Evolutionary conservation across 495 filamentous ascomycete genomes (phyloP).

Genomic region (Annulohypoxylon moriforme): DNA sequence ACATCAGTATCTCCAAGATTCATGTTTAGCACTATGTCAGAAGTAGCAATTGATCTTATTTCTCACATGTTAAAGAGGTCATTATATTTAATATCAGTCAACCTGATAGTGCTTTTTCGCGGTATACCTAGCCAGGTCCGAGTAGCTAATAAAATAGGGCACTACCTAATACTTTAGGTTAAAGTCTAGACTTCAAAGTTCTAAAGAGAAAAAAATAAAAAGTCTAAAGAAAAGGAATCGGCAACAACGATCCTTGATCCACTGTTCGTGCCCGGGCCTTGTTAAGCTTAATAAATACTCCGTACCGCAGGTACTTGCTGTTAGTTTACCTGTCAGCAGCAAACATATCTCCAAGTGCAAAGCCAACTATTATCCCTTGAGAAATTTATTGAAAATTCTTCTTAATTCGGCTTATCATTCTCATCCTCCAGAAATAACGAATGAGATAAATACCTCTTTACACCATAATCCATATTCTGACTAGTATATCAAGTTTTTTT

Average conservation of each 20-base stretch:
- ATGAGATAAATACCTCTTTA: slow-evolving; percentile 34
- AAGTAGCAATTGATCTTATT: background rate
- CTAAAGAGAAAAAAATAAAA: background rate
- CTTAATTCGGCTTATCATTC: slow-evolving; percentile 9
- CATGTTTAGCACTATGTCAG: background rate
- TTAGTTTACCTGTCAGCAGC: slow-evolving; percentile 25
- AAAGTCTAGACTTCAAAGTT: background rate
- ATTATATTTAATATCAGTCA: background rate
- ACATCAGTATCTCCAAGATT: background rate
- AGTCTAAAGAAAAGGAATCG: background rate
- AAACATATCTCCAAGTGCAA: slow-evolving; percentile 1
- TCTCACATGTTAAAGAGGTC: background rate
- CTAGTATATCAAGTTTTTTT: background rate
- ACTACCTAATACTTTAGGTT: background rate
- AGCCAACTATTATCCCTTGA: slow-evolving; percentile 12
- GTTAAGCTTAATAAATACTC: slow-evolving; percentile 34
- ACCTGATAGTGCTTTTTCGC: background rate
- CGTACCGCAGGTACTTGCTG: slow-evolving; percentile 1
- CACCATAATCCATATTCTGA: background rate
- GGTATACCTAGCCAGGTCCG: background rate
- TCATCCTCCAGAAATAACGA: slow-evolving; percentile 17
- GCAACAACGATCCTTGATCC: slow-evolving; percentile 12
- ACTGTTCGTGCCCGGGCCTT: slow-evolving; percentile 20
- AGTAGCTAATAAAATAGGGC: background rate
- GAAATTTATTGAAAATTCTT: slow-evolving; percentile 28